Evolutionary conservation across 2,329 filamentous ascomycete species (phyloP).

Genomic region (Moelleriella libera): DNA sequence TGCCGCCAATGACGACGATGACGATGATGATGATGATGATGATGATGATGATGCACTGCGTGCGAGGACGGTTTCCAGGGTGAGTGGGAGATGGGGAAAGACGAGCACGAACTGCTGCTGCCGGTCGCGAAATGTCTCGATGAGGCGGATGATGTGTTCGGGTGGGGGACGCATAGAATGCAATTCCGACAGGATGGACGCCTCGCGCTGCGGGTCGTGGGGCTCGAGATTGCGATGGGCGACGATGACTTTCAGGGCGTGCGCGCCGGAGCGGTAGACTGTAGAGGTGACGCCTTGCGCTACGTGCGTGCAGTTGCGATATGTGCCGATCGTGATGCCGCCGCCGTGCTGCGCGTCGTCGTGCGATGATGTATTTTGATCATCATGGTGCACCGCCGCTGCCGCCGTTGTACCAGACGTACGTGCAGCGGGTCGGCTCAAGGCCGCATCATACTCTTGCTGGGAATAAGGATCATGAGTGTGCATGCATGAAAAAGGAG

Average conservation of each 20-base stretch:
- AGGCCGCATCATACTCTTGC: constrained; percentile 41
- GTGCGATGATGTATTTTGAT: not conserved
- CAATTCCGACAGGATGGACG: constrained; percentile 52
- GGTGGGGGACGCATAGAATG: constrained; percentile 18
- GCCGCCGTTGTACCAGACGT: no score
- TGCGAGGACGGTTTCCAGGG: constrained; percentile 32
- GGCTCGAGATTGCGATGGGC: constrained; percentile 61
- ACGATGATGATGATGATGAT: no score
- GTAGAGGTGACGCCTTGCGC: constrained; percentile 64
- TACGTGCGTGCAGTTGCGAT: constrained; percentile 38
- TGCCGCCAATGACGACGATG: no score
- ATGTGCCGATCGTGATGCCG: constrained; percentile 37
- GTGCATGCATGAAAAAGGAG: no score
- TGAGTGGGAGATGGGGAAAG: constrained; percentile 71
- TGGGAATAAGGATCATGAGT: constrained; percentile 15
- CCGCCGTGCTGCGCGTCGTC: not conserved
- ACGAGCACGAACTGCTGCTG: constrained; percentile 61
- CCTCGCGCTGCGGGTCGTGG: constrained; percentile 71
- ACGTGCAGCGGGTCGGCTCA: constrained; percentile 3
- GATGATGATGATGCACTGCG: not conserved
- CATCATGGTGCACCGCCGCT: no score
- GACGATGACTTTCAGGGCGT: constrained; percentile 75
- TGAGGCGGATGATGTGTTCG: constrained; percentile 44
- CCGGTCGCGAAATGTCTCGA: constrained; percentile 61
- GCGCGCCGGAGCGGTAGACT: constrained; percentile 54